phyloP scores from a whole-genome alignment of 176 grass and related monocot species.

The sorghum (Sorghum bicolor) region Sorghum_bicolor_NCBIv3 NC_012872.2:54662501-54663000 shows the following conservation, averaged over 20 bases:
- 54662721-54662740: background rate
- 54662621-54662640: background rate
- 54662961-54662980: constrained; percentile 61
- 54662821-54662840: background rate
- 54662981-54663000: constrained; percentile 60
- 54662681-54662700: background rate
- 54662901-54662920: constrained; percentile 58
- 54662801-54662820: background rate
- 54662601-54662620: background rate
- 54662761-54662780: background rate
- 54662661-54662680: background rate
- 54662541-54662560: background rate
- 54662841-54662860: background rate
- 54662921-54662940: constrained; percentile 59
- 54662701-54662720: constrained; percentile 30
- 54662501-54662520: background rate
- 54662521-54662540: background rate
- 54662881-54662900: background rate
- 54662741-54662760: background rate
- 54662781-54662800: background rate
- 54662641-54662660: background rate
- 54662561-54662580: background rate
- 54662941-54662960: constrained; percentile 60
- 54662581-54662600: background rate
- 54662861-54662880: too few species aligned